Evolutionary conservation across 306 rosid species (phyloP).

Genomic region (Cicer chorassanicum): DNA sequence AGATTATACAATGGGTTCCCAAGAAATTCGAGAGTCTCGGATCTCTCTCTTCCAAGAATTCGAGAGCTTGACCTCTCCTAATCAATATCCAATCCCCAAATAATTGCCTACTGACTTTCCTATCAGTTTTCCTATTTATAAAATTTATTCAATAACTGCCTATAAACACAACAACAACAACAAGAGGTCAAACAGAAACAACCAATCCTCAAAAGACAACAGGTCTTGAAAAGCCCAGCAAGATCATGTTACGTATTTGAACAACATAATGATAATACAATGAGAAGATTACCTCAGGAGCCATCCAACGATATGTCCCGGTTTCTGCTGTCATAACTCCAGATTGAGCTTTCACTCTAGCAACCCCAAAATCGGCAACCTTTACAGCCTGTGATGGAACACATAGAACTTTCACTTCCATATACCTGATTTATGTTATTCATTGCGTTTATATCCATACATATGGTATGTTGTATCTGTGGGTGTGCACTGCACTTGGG

Average conservation of each 20-base stretch:
- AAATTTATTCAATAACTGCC: too few species aligned
- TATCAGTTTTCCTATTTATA: too few species aligned
- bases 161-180: too few species aligned
- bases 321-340: slow-evolving; percentile 99
- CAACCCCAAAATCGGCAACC: slow-evolving; percentile 99
- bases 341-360: slow-evolving; percentile 91
- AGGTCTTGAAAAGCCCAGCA: slow-evolving; percentile 33
- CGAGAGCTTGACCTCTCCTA: too few species aligned
- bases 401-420: slow-evolving; percentile 32
- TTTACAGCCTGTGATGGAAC: slow-evolving; percentile 73
- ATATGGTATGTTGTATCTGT: slow-evolving; percentile 1
- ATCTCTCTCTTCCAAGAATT: too few species aligned
- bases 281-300: slow-evolving; percentile 78
- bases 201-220: slow-evolving; percentile 5
- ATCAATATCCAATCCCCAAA: too few species aligned
- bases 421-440: slow-evolving; percentile 22
- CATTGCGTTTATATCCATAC: slow-evolving; percentile 13
- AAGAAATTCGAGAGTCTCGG: too few species aligned
- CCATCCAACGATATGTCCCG: slow-evolving; percentile 99
- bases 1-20: too few species aligned
- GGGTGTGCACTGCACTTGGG: background rate
- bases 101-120: too few species aligned
- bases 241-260: slow-evolving; percentile 39
- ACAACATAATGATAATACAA: slow-evolving; percentile 26
- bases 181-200: background rate